Percentiles rank a stretch among this genome's conserved stretches.
These are phyloP conservation scores for Rhodamnia argentea DNA, from an alignment of 345 rosid species.

Conservation along the genomic window DNA sequence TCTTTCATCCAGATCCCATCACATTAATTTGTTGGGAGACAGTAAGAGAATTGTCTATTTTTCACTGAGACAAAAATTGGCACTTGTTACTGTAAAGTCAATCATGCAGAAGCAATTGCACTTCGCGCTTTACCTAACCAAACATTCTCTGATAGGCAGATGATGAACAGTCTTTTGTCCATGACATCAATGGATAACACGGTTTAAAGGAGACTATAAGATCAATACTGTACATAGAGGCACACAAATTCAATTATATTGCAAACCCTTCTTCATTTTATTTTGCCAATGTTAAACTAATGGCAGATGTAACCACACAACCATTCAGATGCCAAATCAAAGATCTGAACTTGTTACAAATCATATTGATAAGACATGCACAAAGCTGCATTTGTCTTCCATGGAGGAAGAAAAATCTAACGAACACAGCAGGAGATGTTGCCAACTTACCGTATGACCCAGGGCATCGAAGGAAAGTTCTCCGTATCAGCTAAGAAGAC, in stretches of 20 bases:
- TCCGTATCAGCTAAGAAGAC: not conserved
- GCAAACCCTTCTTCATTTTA: not conserved
- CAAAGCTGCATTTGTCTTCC: not conserved
- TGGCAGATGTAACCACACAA: not conserved
- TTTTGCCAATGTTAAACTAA: not conserved
- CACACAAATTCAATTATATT: not conserved
- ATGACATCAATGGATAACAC: too few species aligned
- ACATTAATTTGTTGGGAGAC: not conserved
- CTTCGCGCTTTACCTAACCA: not conserved
- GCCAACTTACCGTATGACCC: not conserved
- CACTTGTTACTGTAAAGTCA: not conserved
- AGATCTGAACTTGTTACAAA: not conserved
- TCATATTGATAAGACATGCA: not conserved
- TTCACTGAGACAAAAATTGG: not conserved
- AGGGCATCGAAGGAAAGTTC: not conserved
- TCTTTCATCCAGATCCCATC: not conserved
- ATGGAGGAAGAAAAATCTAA: not conserved
- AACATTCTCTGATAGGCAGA: not conserved
- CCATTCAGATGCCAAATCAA: not conserved
- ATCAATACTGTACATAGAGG: not conserved
- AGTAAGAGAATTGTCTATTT: not conserved
- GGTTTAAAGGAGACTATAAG: not conserved
- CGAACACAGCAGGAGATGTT: not conserved
- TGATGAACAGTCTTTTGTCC: not conserved
- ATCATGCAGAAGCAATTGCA: not conserved